A percentile compares a stretch with the other conserved stretches of the same genome.
These are phyloP conservation scores for Moniliophthora roreri DNA, from an alignment of 1,284 basidiomycete genomes.

Conservation along the genomic window DNA sequence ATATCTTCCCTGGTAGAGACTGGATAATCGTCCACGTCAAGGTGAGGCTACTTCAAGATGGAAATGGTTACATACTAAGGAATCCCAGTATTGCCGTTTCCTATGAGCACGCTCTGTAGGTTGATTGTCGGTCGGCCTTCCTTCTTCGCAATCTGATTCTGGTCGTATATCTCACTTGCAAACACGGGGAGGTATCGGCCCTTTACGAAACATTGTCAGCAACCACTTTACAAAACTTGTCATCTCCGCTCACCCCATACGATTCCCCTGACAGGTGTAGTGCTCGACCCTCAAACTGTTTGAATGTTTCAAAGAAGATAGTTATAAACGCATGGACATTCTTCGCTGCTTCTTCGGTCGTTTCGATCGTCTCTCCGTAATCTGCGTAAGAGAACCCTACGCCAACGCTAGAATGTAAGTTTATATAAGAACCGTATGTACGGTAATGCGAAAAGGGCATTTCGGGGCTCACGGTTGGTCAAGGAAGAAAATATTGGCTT, in stretches of 20 bases:
- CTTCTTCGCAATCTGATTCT: constrained; percentile 56
- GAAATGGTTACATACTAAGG: constrained; percentile 41
- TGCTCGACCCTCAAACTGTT: constrained; percentile 60
- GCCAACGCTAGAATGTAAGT: constrained; percentile 32
- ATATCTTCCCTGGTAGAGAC: constrained; percentile 60
- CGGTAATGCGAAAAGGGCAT: background rate
- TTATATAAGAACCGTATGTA: background rate
- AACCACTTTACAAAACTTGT: background rate
- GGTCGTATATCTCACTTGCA: constrained; percentile 76
- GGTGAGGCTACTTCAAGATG: constrained; percentile 3
- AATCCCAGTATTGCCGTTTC: constrained; percentile 64
- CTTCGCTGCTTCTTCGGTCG: constrained; percentile 71
- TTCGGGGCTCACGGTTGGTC: constrained; percentile 61
- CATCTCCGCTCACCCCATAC: constrained; percentile 46
- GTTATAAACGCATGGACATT: constrained; percentile 72
- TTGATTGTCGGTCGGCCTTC: constrained; percentile 67
- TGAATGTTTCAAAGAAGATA: constrained; percentile 77
- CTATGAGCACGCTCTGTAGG: constrained; percentile 62
- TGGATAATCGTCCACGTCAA: constrained; percentile 21
- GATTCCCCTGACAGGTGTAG: constrained; percentile 75
- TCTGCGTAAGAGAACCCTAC: constrained; percentile 51
- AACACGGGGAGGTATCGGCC: constrained; percentile 83
- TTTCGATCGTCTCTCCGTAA: constrained; percentile 52
- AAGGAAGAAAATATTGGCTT: constrained; percentile 71
- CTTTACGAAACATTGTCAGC: constrained; percentile 26